Base-by-base conservation (phyloP, 2,329 filamentous ascomycete species). In the Cercospora janseana region DNA sequence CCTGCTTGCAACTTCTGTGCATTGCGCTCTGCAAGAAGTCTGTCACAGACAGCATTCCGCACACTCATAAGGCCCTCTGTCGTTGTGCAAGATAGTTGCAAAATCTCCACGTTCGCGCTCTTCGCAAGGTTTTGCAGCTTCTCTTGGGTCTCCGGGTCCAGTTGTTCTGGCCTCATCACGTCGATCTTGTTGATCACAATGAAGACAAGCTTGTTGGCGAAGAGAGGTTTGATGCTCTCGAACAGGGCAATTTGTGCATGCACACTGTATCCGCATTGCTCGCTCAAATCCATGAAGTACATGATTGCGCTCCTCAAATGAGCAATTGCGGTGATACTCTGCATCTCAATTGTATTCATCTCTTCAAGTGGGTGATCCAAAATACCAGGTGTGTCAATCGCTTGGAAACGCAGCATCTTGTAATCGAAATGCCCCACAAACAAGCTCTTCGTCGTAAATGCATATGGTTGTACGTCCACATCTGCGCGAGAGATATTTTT, bases 281-380 rank as follows among this genome's bases (percentile, higher is more conserved):
- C 92, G 16, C 88, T 95, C 55, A 96, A 77, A 76, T 97, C 92
- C 88, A 97, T 95, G 69, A 97, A 97, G 73, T 97, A 97, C 53
- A 97, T 78, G 58, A 98, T 94, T 49, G 92, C 92, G 32, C 91
- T 94, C 63, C 92, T 83, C 67, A 98, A 78, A 76, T 98, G 94
- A 44, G 93, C 93, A 74, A 98, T 95, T 8, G 94, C 93, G 13
- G 92, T 97, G 61, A 98, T 96, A 55, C 87, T 87, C 77, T 97
- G 93, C 89, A 97, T 97, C 74, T 98, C 93, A 67, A 98, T 98
- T 3, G 93, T 97, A 75, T 96, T 95, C 93, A 97, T 98, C 75
- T 97, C 93, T 73, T 97, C 93, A 6, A 98, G 82, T 27, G 92
- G 91, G 70, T 98, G 93, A 64, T 98, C 93, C 54, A 98, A 76